A percentile compares a stretch with the other conserved stretches of the same genome.
Conservation (phyloP, 176 grass and related monocot species). For the Carex pumila region DNA sequence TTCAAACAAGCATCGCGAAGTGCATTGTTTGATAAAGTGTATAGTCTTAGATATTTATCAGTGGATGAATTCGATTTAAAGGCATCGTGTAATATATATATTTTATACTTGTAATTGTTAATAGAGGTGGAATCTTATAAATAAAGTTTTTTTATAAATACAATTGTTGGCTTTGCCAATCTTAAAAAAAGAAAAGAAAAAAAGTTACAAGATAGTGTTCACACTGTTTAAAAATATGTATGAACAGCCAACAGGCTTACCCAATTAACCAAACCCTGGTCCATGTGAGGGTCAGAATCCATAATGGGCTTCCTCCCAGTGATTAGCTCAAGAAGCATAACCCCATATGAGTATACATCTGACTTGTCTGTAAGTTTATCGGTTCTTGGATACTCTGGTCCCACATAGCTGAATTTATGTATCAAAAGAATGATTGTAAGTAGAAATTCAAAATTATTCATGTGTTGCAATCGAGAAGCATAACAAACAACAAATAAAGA, state of each 20-base stretch:
- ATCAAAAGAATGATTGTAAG: not conserved
- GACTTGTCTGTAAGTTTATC: conserved; percentile 66
- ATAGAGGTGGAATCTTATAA: too few species aligned
- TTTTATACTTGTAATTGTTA: too few species aligned
- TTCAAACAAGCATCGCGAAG: too few species aligned
- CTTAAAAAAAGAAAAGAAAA: too few species aligned
- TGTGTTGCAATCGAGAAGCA: not conserved
- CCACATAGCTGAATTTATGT: conserved; percentile 51
- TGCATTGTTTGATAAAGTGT: too few species aligned
- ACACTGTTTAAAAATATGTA: not conserved
- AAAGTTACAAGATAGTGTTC: too few species aligned
- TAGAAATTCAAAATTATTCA: not conserved
- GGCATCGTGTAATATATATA: too few species aligned
- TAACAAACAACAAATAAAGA: not conserved
- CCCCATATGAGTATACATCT: conserved; percentile 84
- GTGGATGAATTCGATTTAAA: too few species aligned
- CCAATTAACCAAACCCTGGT: conserved; percentile 41
- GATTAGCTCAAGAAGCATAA: conserved; percentile 81
- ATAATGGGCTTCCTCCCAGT: conserved; percentile 54
- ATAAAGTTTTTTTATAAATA: too few species aligned
- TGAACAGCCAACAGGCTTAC: conserved; percentile 26
- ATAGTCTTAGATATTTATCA: too few species aligned
- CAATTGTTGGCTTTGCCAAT: too few species aligned
- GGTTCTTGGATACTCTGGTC: conserved; percentile 58
- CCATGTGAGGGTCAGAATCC: conserved; percentile 23